These are phyloP conservation scores for Botrytis squamosa DNA, from an alignment of 2,329 filamentous ascomycete genomes.

Conservation along the genomic window DNA sequence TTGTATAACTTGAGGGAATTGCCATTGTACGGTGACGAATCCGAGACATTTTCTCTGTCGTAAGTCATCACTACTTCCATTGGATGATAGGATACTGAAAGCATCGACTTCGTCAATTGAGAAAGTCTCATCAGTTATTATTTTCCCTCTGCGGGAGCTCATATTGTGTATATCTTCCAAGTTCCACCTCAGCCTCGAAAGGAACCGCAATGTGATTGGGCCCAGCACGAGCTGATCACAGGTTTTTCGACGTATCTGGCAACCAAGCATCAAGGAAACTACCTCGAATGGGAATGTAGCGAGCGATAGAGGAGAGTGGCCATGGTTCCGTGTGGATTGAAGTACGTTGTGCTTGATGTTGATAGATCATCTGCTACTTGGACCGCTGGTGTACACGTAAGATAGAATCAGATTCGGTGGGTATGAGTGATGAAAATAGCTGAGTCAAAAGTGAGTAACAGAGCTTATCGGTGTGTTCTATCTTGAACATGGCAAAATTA, in stretches of 20 bases:
- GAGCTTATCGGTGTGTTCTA: not conserved
- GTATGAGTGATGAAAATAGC: not conserved
- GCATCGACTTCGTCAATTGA: not conserved
- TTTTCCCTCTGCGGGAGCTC: not conserved
- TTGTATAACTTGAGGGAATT: not conserved
- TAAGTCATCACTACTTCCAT: not conserved
- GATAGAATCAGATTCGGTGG: not conserved
- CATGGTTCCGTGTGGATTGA: not conserved
- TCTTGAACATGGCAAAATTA: rapidly evolving
- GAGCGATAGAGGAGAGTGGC: not conserved
- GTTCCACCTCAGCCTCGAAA: not conserved
- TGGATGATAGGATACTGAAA: not conserved
- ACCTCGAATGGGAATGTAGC: not conserved
- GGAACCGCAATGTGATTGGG: not conserved
- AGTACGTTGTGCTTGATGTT: not conserved
- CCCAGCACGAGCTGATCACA: too few relatives aligned
- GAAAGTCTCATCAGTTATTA: not conserved
- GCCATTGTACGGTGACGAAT: not conserved
- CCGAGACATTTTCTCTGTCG: not conserved
- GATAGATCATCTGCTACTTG: not conserved
- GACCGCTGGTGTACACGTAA: not conserved
- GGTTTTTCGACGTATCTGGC: not conserved
- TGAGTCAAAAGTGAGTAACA: not conserved
- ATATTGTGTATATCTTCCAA: not conserved
- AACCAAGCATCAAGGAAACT: not conserved